Evolutionary conservation across 169 alveolate genomes (phyloP).

Genomic region (Theileria equi): DNA sequence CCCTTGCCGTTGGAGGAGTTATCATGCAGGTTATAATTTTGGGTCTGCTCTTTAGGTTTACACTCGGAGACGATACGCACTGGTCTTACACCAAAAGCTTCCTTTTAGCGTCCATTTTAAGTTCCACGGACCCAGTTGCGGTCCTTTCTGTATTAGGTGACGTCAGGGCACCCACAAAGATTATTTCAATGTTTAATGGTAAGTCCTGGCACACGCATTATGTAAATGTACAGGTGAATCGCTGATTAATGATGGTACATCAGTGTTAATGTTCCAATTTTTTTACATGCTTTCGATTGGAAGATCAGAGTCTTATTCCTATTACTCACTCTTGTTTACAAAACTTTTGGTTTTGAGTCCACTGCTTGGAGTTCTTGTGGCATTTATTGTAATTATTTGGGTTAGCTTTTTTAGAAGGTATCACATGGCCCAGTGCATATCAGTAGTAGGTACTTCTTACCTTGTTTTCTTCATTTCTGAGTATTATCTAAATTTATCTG

Average conservation of each 20-base stretch:
- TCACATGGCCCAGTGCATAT: slow-evolving; percentile 76
- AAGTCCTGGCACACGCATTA: not conserved
- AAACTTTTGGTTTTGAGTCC: slow-evolving; percentile 80
- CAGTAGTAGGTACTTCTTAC: slow-evolving; percentile 68
- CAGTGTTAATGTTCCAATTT: slow-evolving; percentile 81
- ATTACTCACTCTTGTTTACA: slow-evolving; percentile 69
- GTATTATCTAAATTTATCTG: slow-evolving; percentile 72
- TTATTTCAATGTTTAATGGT: slow-evolving; percentile 81
- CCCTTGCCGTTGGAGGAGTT: slow-evolving; percentile 81
- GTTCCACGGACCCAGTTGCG: slow-evolving; percentile 89
- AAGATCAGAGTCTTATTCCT: slow-evolving; percentile 56
- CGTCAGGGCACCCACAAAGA: slow-evolving; percentile 79
- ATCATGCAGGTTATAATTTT: slow-evolving; percentile 70
- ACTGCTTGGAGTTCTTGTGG: slow-evolving; percentile 76
- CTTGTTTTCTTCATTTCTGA: slow-evolving; percentile 79
- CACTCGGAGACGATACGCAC: slow-evolving; percentile 56
- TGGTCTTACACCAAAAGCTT: slow-evolving; percentile 72
- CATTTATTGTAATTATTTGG: slow-evolving; percentile 75
- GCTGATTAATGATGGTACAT: slow-evolving; percentile 83
- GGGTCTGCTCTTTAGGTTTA: slow-evolving; percentile 75
- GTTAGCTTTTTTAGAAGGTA: slow-evolving; percentile 71
- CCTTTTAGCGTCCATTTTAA: slow-evolving; percentile 78
- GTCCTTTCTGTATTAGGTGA: slow-evolving; percentile 79
- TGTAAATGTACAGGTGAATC: slow-evolving; percentile 65
- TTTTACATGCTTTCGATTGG: slow-evolving; percentile 76